phyloP scores from a whole-genome alignment of 148 eudicot species.

The Euryodendron excelsum region DNA sequence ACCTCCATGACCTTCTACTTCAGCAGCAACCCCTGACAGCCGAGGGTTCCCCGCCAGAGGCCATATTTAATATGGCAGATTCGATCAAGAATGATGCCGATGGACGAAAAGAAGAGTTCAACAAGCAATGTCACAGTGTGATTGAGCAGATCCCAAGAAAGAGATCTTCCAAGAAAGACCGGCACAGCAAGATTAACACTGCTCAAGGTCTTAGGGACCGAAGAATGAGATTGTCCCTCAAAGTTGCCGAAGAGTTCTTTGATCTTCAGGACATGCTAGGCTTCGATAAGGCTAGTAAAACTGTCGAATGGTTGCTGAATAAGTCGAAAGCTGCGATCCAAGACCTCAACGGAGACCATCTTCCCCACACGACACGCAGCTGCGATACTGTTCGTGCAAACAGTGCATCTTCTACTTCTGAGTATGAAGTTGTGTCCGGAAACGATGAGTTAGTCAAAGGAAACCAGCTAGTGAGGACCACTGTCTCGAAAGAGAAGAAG shows the following conservation, averaged over 20 bases:
- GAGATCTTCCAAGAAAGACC: slow-evolving; percentile 44
- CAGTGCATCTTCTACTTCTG: slow-evolving; percentile 35
- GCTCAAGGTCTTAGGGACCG: slow-evolving; percentile 58
- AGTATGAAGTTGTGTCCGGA: slow-evolving; percentile 37
- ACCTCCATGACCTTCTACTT: slow-evolving; percentile 25
- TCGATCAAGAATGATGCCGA: background rate
- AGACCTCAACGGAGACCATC: slow-evolving; percentile 21
- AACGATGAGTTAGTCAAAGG: background rate
- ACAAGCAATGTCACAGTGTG: background rate
- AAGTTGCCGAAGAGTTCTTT: slow-evolving; percentile 52
- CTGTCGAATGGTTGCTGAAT: slow-evolving; percentile 50
- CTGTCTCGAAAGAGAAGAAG: slow-evolving; percentile 8
- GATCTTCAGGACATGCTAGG: slow-evolving; percentile 53
- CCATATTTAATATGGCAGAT: background rate
- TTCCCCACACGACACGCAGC: background rate
- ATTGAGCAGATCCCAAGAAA: background rate
- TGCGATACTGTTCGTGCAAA: background rate
- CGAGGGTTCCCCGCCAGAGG: background rate
- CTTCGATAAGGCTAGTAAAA: slow-evolving; percentile 55
- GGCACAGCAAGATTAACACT: slow-evolving; percentile 68
- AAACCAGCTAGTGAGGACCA: background rate
- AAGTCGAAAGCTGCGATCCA: slow-evolving; percentile 38
- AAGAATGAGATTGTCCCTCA: slow-evolving; percentile 60
- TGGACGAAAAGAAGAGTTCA: slow-evolving; percentile 16
- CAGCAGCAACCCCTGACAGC: background rate